Evolutionary conservation across 306 rosid genomes (phyloP), one percentile per base, ranked within the genome.

Genomic region (Pyrus pyrifolia): DNA sequence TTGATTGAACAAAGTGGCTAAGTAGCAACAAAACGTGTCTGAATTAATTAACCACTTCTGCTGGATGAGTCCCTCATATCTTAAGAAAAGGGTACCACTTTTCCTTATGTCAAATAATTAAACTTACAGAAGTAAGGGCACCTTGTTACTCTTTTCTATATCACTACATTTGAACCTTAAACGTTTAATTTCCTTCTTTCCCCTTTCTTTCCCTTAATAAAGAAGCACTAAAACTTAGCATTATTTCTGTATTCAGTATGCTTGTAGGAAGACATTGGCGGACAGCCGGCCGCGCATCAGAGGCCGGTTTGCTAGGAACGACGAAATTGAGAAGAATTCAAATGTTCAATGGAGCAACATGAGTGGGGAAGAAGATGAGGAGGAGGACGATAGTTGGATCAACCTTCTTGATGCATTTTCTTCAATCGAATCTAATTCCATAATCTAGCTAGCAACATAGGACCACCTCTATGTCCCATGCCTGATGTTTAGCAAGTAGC

Each of bases 221-320:
- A 59, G 30, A 59, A 59, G 17, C 9, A 33, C 35, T 63, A 10
- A 64, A 17, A 11, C 21, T 49, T 15, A 22, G 5, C 44, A 2
- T 52, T 19, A 70, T n/a, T n/a, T 57, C 3, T 33, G 66, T 57
- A 52, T 70, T 77, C 79, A 95, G 97, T 95, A 95, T 80, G 93
- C 90, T 42, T 95, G 99, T 62, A 88, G 99, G 83, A 92, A 92
- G 78, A 90, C 97, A 11, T 78, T 95, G 88, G 97, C 99, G 0
- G 97, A 95, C 76, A 92, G 89, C 68, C 78, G 99, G 85, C 97
- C 97, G n/a, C 91, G 97, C 18, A 83, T 95, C 60, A 86, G 93
- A 82, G 99, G 99, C 19, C 60, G 97, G 76, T 92, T 95, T 83
- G 99, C 92, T 0, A 91, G 84, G 82, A 92, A 91, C 29, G 93